Evolutionary conservation across 371 early-diverging fungal species (phyloP), one percentile per base, ranked within the genome.

Genomic region (Thermomucor indicae-seudaticae): DNA sequence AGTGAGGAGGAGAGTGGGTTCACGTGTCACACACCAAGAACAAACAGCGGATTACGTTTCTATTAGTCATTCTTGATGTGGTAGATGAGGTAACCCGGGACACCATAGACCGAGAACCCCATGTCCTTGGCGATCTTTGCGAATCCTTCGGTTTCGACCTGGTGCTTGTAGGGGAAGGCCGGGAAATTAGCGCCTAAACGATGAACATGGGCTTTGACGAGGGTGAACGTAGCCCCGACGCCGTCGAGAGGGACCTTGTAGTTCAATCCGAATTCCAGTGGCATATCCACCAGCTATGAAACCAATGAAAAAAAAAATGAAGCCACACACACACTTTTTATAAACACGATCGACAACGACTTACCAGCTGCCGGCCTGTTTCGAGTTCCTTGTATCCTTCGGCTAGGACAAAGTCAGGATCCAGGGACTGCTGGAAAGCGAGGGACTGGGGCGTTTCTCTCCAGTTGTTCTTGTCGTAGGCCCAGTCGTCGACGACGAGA

Each of bases 111-210:
- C 31, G 64, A 66, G 58, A 69, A 75, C 14, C 75, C 75, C 67
- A 75, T 62, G 1, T 72, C 73, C 52, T 83, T 86, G 23, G 87
- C 86, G 59, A 86, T 77, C 48, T 83, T 85, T n/a, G 85, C 87
- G 66, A 89, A 76, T 0, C 89, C 89, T 67, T 88, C 89, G 6
- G 88, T 89, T 60, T 89, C 88, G 6, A 87, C 80, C 50, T 80
- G 78, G 58, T 86, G 86, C 40, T 81, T 69, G 31, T 80, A 71
- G 24, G 78, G 70, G 48, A 69, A 75, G 1, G 83, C 57, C 11
- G 86, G 88, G 52, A 88, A 88, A n/a, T 65, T 72, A 40, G 83
- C 78, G 14, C 87, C 88, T 29, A 75, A 73, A 14, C 85, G 78
- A 51, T 86, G 86, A 5, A 89, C 83, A 27, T 70, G 57, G 5